A percentile compares a stretch with the other conserved stretches of the same genome.
These are phyloP conservation scores for Naganishia cerealis DNA, from an alignment of 1,284 basidiomycete genomes.

Conservation along the genomic window DNA sequence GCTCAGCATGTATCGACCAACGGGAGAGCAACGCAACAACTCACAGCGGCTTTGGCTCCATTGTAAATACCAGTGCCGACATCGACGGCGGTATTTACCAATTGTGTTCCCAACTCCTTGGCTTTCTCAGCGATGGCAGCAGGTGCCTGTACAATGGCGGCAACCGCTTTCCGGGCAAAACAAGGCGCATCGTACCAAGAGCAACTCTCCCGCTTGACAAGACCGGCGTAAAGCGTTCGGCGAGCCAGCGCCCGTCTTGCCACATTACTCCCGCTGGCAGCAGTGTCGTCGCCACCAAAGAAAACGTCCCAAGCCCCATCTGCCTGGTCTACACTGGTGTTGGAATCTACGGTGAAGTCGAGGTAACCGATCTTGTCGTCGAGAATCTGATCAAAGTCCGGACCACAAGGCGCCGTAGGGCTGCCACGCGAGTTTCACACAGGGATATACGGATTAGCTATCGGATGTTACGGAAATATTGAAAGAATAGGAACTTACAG, in stretches of 20 bases:
- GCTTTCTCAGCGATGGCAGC: background rate
- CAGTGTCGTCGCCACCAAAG: background rate
- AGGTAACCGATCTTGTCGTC: slow-evolving; percentile 13
- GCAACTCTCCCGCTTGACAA: slow-evolving; percentile 2
- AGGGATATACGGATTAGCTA: background rate
- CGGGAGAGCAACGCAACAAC: background rate
- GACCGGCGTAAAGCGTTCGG: background rate
- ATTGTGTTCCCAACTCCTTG: background rate
- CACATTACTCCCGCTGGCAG: background rate
- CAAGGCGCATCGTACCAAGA: background rate
- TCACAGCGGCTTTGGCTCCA: background rate
- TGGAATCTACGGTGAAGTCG: background rate
- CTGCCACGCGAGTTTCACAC: background rate
- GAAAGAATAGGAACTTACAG: background rate
- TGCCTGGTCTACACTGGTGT: background rate
- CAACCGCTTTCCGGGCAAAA: background rate
- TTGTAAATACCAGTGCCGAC: slow-evolving; percentile 2
- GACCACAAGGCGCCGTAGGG: slow-evolving; percentile 15
- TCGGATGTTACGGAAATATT: background rate
- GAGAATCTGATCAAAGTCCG: slow-evolving; percentile 8
- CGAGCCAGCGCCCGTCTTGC: background rate
- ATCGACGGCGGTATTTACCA: slow-evolving; percentile 2
- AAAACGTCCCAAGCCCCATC: background rate
- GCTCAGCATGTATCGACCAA: background rate
- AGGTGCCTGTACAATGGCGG: background rate